phyloP scores from a whole-genome alignment of 352 stramenopile genomes.

The Thraustotheca clavata region DNA sequence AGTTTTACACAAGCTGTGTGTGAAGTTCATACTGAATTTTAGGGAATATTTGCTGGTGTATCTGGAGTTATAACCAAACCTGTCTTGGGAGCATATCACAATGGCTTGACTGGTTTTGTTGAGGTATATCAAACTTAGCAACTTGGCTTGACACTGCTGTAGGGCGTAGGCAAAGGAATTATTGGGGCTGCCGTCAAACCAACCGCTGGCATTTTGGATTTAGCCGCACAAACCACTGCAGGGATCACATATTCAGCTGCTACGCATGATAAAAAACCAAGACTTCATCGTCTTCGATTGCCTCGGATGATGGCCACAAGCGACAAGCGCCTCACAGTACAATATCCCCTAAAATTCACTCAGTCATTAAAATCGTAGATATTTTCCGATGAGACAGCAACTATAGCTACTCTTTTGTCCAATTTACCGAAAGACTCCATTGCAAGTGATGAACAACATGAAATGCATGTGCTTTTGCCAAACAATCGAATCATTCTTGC shows the following conservation, averaged over 20 bases:
- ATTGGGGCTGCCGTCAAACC: conserved; percentile 86
- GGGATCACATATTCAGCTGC: conserved; percentile 80
- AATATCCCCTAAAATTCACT: background rate
- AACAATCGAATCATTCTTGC: conserved; percentile 51
- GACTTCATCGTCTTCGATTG: conserved; percentile 49
- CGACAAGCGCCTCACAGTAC: conserved; percentile 64
- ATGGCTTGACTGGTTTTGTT: conserved; percentile 83
- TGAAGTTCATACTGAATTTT: background rate
- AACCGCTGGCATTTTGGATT: conserved; percentile 73
- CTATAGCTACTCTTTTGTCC: conserved; percentile 53
- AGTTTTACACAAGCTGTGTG: background rate
- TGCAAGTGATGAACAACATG: conserved; percentile 64
- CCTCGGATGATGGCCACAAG: conserved; percentile 70
- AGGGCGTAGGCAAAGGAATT: conserved; percentile 76
- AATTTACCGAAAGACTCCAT: conserved; percentile 45
- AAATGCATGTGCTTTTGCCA: conserved; percentile 63
- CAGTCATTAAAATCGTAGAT: background rate
- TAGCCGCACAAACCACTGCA: conserved; percentile 63
- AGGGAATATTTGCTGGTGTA: conserved; percentile 81
- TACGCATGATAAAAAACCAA: conserved; percentile 67
- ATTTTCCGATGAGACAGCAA: conserved; percentile 61
- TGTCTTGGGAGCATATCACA: conserved; percentile 81
- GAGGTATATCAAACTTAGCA: conserved; percentile 34
- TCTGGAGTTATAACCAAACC: conserved; percentile 88
- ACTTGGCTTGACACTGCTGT: conserved; percentile 25